phyloP scores from a whole-genome alignment of 345 rosid species.

The Durio zibethinus region DNA sequence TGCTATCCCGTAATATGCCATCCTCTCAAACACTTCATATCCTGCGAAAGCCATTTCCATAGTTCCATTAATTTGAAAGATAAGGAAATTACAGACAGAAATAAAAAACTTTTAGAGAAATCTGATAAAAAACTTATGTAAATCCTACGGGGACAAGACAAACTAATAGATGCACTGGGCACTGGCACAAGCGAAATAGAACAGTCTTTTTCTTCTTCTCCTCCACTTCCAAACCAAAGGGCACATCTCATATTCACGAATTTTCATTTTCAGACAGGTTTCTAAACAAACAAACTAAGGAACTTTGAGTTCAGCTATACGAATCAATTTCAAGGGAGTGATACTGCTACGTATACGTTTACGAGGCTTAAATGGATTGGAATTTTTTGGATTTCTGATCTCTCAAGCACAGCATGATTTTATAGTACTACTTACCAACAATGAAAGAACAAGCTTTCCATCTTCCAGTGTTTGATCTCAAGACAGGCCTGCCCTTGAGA shows the following conservation, averaged over 20 bases:
- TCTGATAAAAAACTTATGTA: not conserved
- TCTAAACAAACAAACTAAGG: not conserved
- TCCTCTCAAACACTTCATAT: slow-evolving; percentile 66
- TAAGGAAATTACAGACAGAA: not conserved
- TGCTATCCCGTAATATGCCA: slow-evolving; percentile 66
- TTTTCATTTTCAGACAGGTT: not conserved
- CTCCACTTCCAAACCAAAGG: not conserved
- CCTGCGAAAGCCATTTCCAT: slow-evolving; percentile 19
- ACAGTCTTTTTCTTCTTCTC: not conserved
- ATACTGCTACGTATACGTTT: not conserved
- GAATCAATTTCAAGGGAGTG: not conserved
- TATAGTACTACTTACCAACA: slow-evolving; percentile 30
- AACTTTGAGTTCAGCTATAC: not conserved
- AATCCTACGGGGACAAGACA: not conserved
- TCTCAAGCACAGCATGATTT: not conserved
- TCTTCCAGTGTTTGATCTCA: slow-evolving; percentile 50
- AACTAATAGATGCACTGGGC: not conserved
- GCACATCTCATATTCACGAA: not conserved
- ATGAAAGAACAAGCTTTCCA: slow-evolving; percentile 66
- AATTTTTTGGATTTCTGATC: not conserved
- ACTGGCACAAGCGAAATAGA: not conserved
- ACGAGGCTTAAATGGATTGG: not conserved
- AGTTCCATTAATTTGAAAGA: not conserved
- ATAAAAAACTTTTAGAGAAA: not conserved
- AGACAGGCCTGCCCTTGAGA: slow-evolving; percentile 45